Base-by-base conservation (phyloP, 192 early-diverging fungal species). In the Backusella macrospora region DNA sequence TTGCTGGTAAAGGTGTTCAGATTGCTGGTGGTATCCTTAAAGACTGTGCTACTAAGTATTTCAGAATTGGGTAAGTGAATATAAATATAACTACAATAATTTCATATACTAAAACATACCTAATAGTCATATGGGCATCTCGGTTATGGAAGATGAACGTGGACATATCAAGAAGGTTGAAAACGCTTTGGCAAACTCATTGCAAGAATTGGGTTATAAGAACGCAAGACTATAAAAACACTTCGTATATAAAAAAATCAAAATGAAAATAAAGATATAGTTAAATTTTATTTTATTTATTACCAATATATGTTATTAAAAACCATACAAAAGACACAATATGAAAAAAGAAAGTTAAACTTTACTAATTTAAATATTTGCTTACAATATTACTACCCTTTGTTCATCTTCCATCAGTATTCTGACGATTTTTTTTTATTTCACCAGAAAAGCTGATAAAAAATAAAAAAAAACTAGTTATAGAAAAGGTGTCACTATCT, bases 11-110 rank as follows among this genome's bases (percentile, higher is more conserved):
- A 65, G 94, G 95, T 59, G 89, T 99, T 39, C 90, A 96, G 21
- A 86, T 96, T 67, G 97, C 97, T 43, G 97, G 95, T 76, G 97
- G 97, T 67, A 90, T 99, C 48, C 92, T 96, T 73, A 86, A 88
- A 16, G 87, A 90, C 38, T 87, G 93, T 68, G 93, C 93, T 6
- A 81, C 91, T 21, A 90, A 95, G 76, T 99, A 99, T 86, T 99
- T 99, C 88, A 93, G 97, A 65, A 86, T 98, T 55, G 96, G 93
- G 80, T 81, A 74, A 63, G 76, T 68, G 4, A 52, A 44, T 39
- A 21, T 29, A 18, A n/a, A 29, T 59, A 42, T 9, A 59, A 26
- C 10, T 23, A 26, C 18, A 49, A 26, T 38, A 49, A 9, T 49
- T 13, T 39, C 7, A 10, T 16, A 26, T 62, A 26, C 18, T 44